These are phyloP conservation scores for Cutaneotrichosporon arboriforme DNA, from an alignment of 1,284 basidiomycete genomes.

Conservation along the genomic window DNA sequence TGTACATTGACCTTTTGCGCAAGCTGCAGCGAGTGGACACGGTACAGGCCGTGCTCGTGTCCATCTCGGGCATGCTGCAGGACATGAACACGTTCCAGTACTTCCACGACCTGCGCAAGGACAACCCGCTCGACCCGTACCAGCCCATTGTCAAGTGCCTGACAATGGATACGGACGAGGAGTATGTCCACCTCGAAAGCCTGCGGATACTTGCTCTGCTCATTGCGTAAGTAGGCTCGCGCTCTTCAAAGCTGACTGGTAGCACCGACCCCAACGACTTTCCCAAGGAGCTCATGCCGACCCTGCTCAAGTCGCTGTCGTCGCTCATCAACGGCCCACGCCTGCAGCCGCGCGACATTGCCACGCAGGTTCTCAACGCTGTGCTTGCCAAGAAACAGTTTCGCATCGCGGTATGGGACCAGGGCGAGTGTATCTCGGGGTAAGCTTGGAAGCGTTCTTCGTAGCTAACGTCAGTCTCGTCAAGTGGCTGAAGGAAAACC, in stretches of 20 bases:
- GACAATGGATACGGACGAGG: constrained; percentile 67
- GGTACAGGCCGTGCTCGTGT: constrained; percentile 84
- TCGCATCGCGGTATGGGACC: constrained; percentile 54
- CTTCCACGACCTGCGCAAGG: constrained; percentile 51
- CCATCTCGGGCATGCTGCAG: constrained; percentile 81
- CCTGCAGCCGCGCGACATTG: constrained; percentile 68
- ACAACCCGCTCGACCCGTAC: constrained; percentile 70
- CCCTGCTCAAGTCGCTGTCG: constrained; percentile 61
- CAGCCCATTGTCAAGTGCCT: constrained; percentile 75
- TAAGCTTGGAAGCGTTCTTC: constrained; percentile 20
- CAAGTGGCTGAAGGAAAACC: constrained; percentile 66
- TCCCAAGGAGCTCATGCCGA: constrained; percentile 56
- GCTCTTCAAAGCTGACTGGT: not conserved
- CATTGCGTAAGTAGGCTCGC: constrained; percentile 55
- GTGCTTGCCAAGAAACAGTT: constrained; percentile 75
- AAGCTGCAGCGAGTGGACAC: constrained; percentile 90
- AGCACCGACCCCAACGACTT: constrained; percentile 50
- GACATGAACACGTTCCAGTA: constrained; percentile 53
- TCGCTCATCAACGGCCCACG: constrained; percentile 18
- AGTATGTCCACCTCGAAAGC: constrained; percentile 86
- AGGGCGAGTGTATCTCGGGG: constrained; percentile 46
- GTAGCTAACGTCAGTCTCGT: constrained; percentile 55
- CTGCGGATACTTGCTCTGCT: constrained; percentile 83
- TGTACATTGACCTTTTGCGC: constrained; percentile 86
- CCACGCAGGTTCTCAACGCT: constrained; percentile 82